Evolutionary conservation across 2,329 filamentous ascomycete genomes (phyloP).

Genomic region (Trichoderma guizhouense): DNA sequence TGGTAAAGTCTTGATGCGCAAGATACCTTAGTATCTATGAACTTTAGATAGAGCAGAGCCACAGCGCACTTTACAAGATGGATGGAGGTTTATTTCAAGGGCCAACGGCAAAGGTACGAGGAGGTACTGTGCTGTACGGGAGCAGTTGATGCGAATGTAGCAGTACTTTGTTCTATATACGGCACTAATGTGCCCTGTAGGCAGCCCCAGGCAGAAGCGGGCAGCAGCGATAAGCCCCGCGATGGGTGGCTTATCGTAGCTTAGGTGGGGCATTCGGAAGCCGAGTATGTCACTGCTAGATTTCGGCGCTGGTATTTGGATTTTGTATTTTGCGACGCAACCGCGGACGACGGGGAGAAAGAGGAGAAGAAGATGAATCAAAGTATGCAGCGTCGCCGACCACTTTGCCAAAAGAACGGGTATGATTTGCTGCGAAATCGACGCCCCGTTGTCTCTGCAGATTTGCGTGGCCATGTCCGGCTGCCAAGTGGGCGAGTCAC

Average conservation of each 20-base stretch:
- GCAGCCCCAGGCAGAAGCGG: slow-evolving; percentile 18
- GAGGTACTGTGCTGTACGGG: neutral
- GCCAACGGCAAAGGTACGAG: neutral
- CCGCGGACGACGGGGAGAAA: neutral
- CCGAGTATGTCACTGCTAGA: slow-evolving; percentile 7
- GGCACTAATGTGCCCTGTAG: neutral
- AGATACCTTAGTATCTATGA: neutral
- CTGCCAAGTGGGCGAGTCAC: neutral
- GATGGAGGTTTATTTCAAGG: neutral
- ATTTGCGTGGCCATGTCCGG: neutral
- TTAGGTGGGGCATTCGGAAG: slow-evolving; percentile 8
- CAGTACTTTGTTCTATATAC: neutral
- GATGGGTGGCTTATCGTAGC: slow-evolving; percentile 19
- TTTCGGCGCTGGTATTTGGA: neutral
- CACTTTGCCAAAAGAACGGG: neutral
- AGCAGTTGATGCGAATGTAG: neutral
- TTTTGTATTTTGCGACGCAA: neutral
- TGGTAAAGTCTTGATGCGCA: neutral
- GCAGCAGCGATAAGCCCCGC: slow-evolving; percentile 20
- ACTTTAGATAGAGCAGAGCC: neutral
- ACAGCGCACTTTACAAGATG: neutral
- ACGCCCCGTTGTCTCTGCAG: neutral
- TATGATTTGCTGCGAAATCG: neutral
- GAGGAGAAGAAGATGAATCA: neutral
- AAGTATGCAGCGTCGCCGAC: neutral